Evolutionary conservation across 768 basidiomycete genomes (phyloP), one percentile per base, ranked within the genome.

Genomic region (Boletus vinaceobasis): DNA sequence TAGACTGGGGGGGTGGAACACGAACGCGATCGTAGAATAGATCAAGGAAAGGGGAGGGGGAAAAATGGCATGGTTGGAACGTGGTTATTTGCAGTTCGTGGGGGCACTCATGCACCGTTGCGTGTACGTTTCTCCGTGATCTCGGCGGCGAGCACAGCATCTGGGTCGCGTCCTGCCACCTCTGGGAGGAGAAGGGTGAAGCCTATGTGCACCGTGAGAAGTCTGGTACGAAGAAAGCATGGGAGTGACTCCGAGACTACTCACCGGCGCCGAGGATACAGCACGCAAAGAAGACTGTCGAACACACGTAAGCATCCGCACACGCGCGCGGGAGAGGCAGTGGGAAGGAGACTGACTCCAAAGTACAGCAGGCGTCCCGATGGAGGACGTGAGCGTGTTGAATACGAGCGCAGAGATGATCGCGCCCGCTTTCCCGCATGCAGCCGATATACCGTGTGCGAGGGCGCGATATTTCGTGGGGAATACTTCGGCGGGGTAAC

Each of bases 401-500:
- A 90, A 90, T 2, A 76, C 87, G 40, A 90, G 79, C 1, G 86
- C 84, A 11, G 85, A 83, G 59, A 90, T 79, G 75, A 92, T 89
- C 0, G 89, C 90, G 49, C 89, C 90, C 0, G 73, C 75, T 65
- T 92, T 91, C 19, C 90, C 90, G 38, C 72, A 73, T 0, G 88
- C 90, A 3, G 90, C 89, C 2, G 82, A 84, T 13, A 88, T 72
- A 29, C 90, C 90, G 65, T 90, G 89, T 14, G 88, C 88, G 45
- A 79, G 79, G 26, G 85, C 86, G 43, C 84, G 79, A 71, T 83
- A 89, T 36, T 83, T 76, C 1, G 90, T 91, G 0, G 89, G 90
- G 75, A 89, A 90, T 11, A 90, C 84, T 71, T 90, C 88, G 4
- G 85, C 86, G 3, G 89, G 86, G 64, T 87, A 87, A 65, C 83